Evolutionary conservation across 164 flowering plant genomes (phyloP).

Genomic region (Akebia trifoliata): DNA sequence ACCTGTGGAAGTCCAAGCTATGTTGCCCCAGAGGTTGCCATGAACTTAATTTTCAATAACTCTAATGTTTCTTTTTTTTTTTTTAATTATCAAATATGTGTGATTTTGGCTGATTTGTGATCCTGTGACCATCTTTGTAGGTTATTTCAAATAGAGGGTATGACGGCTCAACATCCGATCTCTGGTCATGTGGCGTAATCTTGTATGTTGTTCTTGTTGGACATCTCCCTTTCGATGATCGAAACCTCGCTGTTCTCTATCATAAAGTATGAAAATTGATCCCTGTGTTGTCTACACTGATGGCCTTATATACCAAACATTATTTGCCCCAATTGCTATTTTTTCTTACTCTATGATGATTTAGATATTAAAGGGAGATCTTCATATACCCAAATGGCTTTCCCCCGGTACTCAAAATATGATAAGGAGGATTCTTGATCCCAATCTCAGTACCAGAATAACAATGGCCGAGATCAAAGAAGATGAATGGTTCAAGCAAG

Average conservation of each 20-base stretch:
- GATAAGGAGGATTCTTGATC: constrained; percentile 79
- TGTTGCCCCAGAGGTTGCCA: constrained; percentile 81
- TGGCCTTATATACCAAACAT: too few relatives aligned
- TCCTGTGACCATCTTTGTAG: constrained; percentile 6
- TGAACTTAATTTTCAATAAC: constrained; percentile 4
- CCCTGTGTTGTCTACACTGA: too few relatives aligned
- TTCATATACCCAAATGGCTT: constrained; percentile 76
- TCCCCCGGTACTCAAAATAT: constrained; percentile 69
- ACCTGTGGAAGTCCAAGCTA: constrained; percentile 98
- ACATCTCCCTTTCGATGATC: constrained; percentile 85
- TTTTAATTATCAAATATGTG: too few relatives aligned
- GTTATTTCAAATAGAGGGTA: constrained; percentile 84
- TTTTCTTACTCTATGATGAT: too few relatives aligned
- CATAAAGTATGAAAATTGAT: too few relatives aligned
- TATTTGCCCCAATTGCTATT: too few relatives aligned
- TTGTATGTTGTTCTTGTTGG: constrained; percentile 79
- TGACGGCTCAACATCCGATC: constrained; percentile 76
- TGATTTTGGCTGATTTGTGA: neutral
- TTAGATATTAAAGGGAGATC: constrained; percentile 80
- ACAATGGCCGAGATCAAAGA: constrained; percentile 63
- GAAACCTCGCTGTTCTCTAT: constrained; percentile 86
- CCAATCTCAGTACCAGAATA: constrained; percentile 70
- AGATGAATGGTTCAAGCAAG: constrained; percentile 77
- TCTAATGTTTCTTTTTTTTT: neutral
- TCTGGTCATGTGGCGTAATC: constrained; percentile 98